phyloP scores from a whole-genome alignment of 1,139 yeast genomes.

The Hyphopichia pseudoburtonii region DNA sequence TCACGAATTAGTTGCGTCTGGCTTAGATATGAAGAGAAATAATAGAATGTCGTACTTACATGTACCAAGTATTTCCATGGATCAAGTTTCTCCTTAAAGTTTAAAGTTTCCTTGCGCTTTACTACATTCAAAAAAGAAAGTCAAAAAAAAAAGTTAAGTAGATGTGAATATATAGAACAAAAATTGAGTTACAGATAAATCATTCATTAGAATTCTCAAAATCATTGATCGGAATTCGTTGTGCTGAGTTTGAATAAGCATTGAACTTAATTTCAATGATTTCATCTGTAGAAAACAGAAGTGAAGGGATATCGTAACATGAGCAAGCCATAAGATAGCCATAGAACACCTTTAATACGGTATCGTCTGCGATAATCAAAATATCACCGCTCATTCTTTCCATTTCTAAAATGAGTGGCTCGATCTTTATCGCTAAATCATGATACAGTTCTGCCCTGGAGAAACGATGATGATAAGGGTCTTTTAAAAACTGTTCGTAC shows the following conservation, averaged over 20 bases:
- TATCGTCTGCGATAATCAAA: conserved; percentile 88
- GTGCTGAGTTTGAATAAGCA: conserved; percentile 79
- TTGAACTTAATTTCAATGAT: conserved; percentile 84
- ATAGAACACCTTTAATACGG: conserved; percentile 81
- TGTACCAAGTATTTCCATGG: no score
- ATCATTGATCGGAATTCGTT: conserved; percentile 37
- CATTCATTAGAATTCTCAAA: conserved; percentile 6
- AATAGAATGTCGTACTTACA: no score
- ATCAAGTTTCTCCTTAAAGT: no score
- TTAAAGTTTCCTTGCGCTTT: no score
- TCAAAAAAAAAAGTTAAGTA: no score
- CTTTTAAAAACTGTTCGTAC: conserved; percentile 60
- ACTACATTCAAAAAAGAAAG: no score
- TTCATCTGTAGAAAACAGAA: conserved; percentile 77
- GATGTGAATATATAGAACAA: no score
- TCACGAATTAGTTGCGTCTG: no score
- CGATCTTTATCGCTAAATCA: conserved; percentile 91
- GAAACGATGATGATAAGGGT: conserved; percentile 90
- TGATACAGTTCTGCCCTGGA: conserved; percentile 95
- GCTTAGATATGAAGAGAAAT: no score
- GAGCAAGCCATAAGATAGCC: conserved; percentile 94
- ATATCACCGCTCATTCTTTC: conserved; percentile 89
- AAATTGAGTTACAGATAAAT: neutral
- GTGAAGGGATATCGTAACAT: conserved; percentile 77
- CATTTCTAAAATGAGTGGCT: conserved; percentile 88